phyloP scores from a whole-genome alignment of 441 rosid genomes.

The Aquilaria agallochum region DNA sequence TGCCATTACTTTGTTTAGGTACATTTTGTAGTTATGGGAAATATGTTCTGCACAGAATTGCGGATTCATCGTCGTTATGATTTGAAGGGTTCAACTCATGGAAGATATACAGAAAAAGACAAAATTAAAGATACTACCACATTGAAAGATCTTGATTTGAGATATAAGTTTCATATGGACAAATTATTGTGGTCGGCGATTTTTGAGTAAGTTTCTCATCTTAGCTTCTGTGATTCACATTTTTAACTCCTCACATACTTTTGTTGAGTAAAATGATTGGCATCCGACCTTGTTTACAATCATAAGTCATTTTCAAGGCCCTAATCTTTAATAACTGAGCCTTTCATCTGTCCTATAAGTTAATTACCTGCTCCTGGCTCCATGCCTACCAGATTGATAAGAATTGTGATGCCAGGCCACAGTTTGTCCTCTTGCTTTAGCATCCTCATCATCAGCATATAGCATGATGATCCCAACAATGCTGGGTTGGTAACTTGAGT shows the following conservation, averaged over 20 bases:
- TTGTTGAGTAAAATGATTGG: too few species aligned
- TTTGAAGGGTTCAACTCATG: conserved; percentile 79
- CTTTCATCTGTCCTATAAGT: too few species aligned
- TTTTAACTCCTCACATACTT: neutral
- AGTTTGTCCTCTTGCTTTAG: too few species aligned
- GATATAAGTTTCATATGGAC: conserved; percentile 81
- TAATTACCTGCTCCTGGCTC: too few species aligned
- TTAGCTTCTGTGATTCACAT: neutral
- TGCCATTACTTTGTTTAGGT: conserved; percentile 37
- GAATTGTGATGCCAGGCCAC: too few species aligned
- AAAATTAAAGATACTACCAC: conserved; percentile 66
- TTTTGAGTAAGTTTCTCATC: conserved; percentile 46
- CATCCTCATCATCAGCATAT: too few species aligned
- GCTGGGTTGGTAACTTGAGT: too few species aligned
- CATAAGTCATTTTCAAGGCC: too few species aligned
- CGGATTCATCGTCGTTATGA: conserved; percentile 85
- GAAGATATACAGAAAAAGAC: conserved; percentile 61
- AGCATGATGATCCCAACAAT: too few species aligned
- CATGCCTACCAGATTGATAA: too few species aligned
- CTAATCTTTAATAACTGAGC: too few species aligned
- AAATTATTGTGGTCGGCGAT: conserved; percentile 66
- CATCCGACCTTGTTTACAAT: too few species aligned
- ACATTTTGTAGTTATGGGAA: conserved; percentile 94
- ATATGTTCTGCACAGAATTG: conserved; percentile 93
- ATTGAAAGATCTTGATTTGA: conserved; percentile 79